A percentile compares a stretch with the other conserved stretches of the same genome.
phyloP scores from a whole-genome alignment of 2,329 filamentous ascomycete species.

The Metarhizium humberi region DNA sequence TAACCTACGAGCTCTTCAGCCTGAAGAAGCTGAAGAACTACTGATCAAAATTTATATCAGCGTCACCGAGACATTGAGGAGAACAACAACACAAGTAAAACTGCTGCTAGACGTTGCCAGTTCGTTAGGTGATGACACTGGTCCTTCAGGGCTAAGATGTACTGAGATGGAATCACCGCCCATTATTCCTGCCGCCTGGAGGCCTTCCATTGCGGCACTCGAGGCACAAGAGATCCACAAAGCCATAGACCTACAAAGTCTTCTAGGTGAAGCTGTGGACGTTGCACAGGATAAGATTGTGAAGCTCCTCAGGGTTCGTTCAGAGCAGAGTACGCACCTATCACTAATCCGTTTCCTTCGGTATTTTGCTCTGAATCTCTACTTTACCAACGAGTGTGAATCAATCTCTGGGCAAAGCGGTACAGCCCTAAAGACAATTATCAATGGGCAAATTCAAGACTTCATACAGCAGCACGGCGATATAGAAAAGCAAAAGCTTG shows the following conservation, averaged over 20 bases:
- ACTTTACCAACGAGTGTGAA: slow-evolving; percentile 82
- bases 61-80: slow-evolving; percentile 76
- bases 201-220: slow-evolving; percentile 27
- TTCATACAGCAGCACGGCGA: slow-evolving; percentile 67
- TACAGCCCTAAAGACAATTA: slow-evolving; percentile 66
- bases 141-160: not conserved
- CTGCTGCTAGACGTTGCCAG: slow-evolving; percentile 91
- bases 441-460: slow-evolving; percentile 73
- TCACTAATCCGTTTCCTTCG: slow-evolving; percentile 63
- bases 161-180: slow-evolving; percentile 35
- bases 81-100: slow-evolving; percentile 85
- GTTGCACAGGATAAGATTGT: slow-evolving; percentile 68
- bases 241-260: slow-evolving; percentile 65
- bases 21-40: slow-evolving; percentile 76
- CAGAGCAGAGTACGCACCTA: slow-evolving; percentile 61
- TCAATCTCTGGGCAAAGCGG: slow-evolving; percentile 73
- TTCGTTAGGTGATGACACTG: slow-evolving; percentile 42
- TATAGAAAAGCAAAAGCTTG: slow-evolving; percentile 62
- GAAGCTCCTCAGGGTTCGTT: slow-evolving; percentile 67
- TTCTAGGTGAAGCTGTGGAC: slow-evolving; percentile 73
- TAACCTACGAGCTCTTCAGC: slow-evolving; percentile 74
- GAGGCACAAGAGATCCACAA: slow-evolving; percentile 62
- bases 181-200: slow-evolving; percentile 41
- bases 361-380: slow-evolving; percentile 73
- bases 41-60: slow-evolving; percentile 79